Conservation (phyloP, 768 basidiomycete species). For the Lactarius sp. region DNA sequence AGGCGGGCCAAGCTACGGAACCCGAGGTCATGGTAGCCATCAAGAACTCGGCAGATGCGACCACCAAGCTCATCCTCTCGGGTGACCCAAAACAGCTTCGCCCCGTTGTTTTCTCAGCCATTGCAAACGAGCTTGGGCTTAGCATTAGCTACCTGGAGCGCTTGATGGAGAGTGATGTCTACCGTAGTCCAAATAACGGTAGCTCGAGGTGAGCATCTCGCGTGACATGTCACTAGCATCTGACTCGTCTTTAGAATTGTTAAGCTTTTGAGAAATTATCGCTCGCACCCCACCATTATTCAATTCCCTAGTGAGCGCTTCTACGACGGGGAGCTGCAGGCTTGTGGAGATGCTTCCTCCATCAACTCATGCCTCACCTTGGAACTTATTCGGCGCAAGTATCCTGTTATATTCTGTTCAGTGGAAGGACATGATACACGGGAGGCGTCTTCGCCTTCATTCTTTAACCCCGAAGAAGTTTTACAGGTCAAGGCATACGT, state of each 20-base stretch:
- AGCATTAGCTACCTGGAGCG: constrained; percentile 60
- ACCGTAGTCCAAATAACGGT: not conserved
- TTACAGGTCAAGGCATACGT: constrained; percentile 49
- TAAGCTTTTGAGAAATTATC: constrained; percentile 60
- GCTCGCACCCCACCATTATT: constrained; percentile 58
- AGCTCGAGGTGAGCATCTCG: constrained; percentile 5
- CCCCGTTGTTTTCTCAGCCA: constrained; percentile 55
- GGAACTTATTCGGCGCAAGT: constrained; percentile 38
- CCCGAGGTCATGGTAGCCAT: constrained; percentile 60
- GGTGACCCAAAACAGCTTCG: constrained; percentile 73
- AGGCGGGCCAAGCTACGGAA: constrained; percentile 70
- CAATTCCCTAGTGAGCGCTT: constrained; percentile 57
- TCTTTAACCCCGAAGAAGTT: constrained; percentile 63
- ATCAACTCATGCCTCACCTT: constrained; percentile 30
- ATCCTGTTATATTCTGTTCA: constrained; percentile 54
- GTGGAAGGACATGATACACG: constrained; percentile 60
- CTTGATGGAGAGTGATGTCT: constrained; percentile 28
- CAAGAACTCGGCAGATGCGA: constrained; percentile 50
- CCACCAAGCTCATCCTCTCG: constrained; percentile 56
- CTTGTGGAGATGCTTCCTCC: constrained; percentile 38
- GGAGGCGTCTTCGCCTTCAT: constrained; percentile 64
- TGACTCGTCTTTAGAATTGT: constrained; percentile 41
- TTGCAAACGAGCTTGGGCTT: constrained; percentile 54
- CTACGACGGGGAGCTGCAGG: constrained; percentile 49
- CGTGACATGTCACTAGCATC: not conserved